Percentiles rank a stretch among this genome's conserved stretches.
These are phyloP conservation scores for Trichosporon coremiiforme DNA, from an alignment of 1,284 basidiomycete genomes.

Conservation along the genomic window DNA sequence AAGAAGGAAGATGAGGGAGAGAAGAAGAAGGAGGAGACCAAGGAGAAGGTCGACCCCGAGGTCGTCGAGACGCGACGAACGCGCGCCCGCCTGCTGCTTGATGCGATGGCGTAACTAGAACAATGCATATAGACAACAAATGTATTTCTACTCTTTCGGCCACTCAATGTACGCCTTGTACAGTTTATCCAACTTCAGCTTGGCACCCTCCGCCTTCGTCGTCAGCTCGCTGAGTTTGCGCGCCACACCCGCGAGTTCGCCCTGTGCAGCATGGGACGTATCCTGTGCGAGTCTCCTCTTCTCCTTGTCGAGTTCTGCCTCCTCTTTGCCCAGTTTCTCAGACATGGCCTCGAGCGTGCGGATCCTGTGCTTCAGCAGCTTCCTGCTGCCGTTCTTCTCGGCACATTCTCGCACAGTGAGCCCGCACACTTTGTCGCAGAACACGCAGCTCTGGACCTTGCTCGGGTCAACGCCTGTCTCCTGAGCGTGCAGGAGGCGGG, in stretches of 20 bases:
- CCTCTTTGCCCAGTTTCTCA: not conserved
- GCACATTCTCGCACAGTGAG: slow-evolving; percentile 38
- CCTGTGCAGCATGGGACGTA: not conserved
- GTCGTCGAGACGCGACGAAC: slow-evolving; percentile 23
- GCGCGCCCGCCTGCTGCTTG: slow-evolving; percentile 36
- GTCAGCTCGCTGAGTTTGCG: not conserved
- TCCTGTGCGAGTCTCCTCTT: slow-evolving; percentile 1
- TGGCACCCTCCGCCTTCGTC: slow-evolving; percentile 5
- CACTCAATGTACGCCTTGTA: slow-evolving; percentile 27
- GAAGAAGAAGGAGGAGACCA: not conserved
- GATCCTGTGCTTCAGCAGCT: slow-evolving; percentile 44
- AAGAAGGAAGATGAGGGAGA: not conserved
- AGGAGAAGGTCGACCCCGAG: slow-evolving; percentile 16
- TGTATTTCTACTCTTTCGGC: slow-evolving; percentile 18
- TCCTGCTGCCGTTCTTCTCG: slow-evolving; percentile 36
- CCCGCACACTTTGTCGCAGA: slow-evolving; percentile 40
- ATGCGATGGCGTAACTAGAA: slow-evolving; percentile 17
- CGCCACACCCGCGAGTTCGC: slow-evolving; percentile 1
- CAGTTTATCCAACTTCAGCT: slow-evolving; percentile 15
- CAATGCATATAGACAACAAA: no score
- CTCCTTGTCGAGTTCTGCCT: slow-evolving; percentile 16
- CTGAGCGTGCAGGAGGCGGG: slow-evolving; percentile 9
- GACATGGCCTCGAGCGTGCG: slow-evolving; percentile 29
- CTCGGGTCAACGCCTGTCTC: slow-evolving; percentile 15
- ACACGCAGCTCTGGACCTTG: slow-evolving; percentile 34